Percentiles rank a stretch among this genome's conserved stretches.
Evolutionary conservation across 176 grass and related monocot species (phyloP).

Genomic region (Triticum aestivum): DNA sequence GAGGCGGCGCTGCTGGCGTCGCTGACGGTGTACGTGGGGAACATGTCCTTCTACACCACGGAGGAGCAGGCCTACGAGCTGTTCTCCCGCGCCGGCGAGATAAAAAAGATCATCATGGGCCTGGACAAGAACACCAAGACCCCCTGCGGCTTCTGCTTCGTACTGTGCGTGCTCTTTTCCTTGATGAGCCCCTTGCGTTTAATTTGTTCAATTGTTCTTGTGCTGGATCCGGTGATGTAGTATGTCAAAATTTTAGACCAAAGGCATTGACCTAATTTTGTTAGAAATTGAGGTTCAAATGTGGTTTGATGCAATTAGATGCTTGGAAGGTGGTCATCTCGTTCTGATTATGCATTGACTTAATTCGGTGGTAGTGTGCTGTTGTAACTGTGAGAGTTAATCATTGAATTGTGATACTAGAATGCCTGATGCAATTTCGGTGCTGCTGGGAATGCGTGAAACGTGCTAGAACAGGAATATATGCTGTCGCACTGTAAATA

Average conservation of each 20-base stretch:
- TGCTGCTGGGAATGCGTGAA: neutral
- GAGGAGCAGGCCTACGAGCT: constrained; percentile 97
- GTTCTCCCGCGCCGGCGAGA: constrained; percentile 89
- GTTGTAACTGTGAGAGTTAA: neutral
- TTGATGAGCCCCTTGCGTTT: neutral
- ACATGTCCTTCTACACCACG: constrained; percentile 99
- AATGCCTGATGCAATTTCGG: neutral
- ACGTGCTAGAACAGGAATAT: neutral
- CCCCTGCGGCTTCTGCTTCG: constrained; percentile 95
- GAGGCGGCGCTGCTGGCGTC: constrained; percentile 71
- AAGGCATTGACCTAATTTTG: neutral
- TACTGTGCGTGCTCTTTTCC: constrained; percentile 44
- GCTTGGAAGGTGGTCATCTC: neutral
- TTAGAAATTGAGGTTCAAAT: neutral
- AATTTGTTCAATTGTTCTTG: neutral
- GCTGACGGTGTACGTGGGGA: constrained; percentile 84
- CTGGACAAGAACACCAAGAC: constrained; percentile 94
- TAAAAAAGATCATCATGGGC: constrained; percentile 99
- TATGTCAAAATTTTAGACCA: neutral
- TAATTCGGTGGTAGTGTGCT: neutral
- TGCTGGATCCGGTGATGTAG: constrained; percentile 1
- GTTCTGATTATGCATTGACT: constrained; percentile 11
- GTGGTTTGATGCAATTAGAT: constrained; percentile 23
- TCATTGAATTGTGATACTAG: neutral
- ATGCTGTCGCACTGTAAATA: neutral